Conservation (phyloP, 768 basidiomycete genomes). For the Calocera cornea region DNA sequence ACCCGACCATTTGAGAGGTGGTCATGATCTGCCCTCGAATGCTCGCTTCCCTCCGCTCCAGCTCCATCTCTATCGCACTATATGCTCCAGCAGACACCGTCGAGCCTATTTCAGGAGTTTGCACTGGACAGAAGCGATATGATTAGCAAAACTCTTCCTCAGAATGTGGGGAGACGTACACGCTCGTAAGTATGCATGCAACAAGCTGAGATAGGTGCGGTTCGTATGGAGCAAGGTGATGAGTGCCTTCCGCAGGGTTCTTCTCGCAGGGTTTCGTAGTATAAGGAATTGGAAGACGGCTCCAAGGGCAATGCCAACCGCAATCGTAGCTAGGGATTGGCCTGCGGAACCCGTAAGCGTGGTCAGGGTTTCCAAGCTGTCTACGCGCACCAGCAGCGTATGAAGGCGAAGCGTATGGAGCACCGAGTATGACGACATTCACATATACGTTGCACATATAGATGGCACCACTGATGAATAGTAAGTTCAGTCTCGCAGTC, state of each 20-base stretch:
- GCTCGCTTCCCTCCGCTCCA: constrained; percentile 16
- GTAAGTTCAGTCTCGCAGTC: constrained; percentile 11
- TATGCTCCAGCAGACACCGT: constrained; percentile 11
- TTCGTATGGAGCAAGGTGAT: constrained; percentile 13
- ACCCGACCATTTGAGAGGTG: constrained; percentile 17
- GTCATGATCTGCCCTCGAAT: constrained; percentile 18
- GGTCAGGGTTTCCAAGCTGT: neutral
- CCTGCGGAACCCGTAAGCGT: neutral
- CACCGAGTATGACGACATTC: constrained; percentile 8
- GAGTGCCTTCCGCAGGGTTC: constrained; percentile 16
- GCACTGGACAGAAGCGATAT: neutral
- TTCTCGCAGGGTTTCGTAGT: constrained; percentile 20
- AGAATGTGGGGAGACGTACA: constrained; percentile 12
- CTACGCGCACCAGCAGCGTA: constrained; percentile 15
- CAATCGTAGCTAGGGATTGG: constrained; percentile 17
- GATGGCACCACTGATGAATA: constrained; percentile 14
- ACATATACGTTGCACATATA: neutral
- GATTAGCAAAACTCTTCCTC: neutral
- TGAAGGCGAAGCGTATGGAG: constrained; percentile 19
- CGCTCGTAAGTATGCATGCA: constrained; percentile 16
- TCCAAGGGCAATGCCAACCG: constrained; percentile 20
- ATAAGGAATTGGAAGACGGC: constrained; percentile 21
- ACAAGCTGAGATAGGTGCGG: constrained; percentile 14
- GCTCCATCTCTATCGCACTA: constrained; percentile 15
- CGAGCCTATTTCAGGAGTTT: neutral